Conservation (phyloP, 768 basidiomycete species). For the Candolleomyces aberdarensis region DNA sequence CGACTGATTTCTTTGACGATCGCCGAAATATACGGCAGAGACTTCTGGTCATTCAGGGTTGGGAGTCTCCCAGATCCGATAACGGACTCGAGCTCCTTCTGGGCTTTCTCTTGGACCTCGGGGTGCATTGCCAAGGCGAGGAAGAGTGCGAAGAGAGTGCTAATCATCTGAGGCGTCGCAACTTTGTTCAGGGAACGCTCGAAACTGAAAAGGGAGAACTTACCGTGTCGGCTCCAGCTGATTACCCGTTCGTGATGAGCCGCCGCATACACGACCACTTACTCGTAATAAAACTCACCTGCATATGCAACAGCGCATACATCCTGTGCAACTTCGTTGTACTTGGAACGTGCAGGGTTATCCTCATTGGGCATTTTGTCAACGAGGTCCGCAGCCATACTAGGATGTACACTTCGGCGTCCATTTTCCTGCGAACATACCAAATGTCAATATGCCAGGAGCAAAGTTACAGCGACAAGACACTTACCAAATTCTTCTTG, state of each 20-base stretch:
- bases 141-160: conserved; percentile 4
- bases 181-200: neutral
- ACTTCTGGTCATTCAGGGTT: conserved; percentile 8
- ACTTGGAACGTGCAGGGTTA: neutral
- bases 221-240: conserved; percentile 1
- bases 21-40: conserved; percentile 15
- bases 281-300: neutral
- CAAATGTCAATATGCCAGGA: neutral
- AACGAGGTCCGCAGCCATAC: neutral
- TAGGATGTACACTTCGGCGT: neutral
- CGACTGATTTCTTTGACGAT: conserved; percentile 12
- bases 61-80: conserved; percentile 14
- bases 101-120: conserved; percentile 10
- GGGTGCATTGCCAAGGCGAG: conserved; percentile 14
- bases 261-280: too few species aligned
- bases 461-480: neutral
- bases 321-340: neutral
- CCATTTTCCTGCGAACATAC: neutral
- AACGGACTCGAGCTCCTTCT: conserved; percentile 14
- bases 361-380: neutral
- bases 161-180: neutral
- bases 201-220: neutral
- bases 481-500: neutral
- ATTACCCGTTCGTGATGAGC: too few species aligned
- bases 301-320: neutral